Conservation (phyloP, 2,329 filamentous ascomycete species). For the Escovopsis sp. region DNA sequence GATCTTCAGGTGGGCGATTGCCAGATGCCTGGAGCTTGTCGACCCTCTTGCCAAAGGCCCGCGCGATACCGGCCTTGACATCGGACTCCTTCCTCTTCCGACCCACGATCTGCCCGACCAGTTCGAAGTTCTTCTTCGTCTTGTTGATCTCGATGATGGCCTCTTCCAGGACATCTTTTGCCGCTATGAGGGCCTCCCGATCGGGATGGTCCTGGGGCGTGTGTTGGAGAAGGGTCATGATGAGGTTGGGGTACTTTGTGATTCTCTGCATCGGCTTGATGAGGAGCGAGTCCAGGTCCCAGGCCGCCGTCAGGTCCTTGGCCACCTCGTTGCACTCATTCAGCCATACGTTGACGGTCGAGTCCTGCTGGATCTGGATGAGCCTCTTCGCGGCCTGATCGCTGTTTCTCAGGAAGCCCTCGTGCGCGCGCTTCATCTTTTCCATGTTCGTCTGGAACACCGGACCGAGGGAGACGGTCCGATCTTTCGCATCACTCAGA, state of each 20-base stretch:
- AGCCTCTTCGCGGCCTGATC: slow-evolving; percentile 47
- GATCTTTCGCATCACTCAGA: slow-evolving; percentile 36
- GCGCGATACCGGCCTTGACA: slow-evolving; percentile 67
- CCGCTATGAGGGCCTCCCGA: slow-evolving; percentile 43
- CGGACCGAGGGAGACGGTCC: slow-evolving; percentile 36
- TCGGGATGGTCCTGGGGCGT: slow-evolving; percentile 80
- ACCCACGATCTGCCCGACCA: slow-evolving; percentile 77
- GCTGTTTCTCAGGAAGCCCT: slow-evolving; percentile 48
- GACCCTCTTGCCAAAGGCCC: slow-evolving; percentile 77
- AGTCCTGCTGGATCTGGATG: slow-evolving; percentile 47
- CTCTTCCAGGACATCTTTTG: slow-evolving; percentile 40
- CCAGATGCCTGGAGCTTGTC: slow-evolving; percentile 57
- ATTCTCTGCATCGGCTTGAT: slow-evolving; percentile 95
- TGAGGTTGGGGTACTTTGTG: slow-evolving; percentile 80
- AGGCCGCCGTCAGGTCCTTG: slow-evolving; percentile 81
- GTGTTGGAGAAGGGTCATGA: slow-evolving; percentile 63
- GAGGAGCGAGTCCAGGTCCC: slow-evolving; percentile 89
- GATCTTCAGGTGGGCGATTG: slow-evolving; percentile 55
- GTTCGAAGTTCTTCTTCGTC: slow-evolving; percentile 84
- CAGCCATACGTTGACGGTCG: slow-evolving; percentile 66
- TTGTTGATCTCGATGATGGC: slow-evolving; percentile 84
- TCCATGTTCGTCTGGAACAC: slow-evolving; percentile 43
- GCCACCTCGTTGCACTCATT: slow-evolving; percentile 87
- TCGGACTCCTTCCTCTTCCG: slow-evolving; percentile 82
- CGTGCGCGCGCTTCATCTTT: slow-evolving; percentile 45